A percentile compares a stretch with the other conserved stretches of the same genome.
Conservation (phyloP, 176 grass and related monocot species). For the Oryza meridionalis region DNA sequence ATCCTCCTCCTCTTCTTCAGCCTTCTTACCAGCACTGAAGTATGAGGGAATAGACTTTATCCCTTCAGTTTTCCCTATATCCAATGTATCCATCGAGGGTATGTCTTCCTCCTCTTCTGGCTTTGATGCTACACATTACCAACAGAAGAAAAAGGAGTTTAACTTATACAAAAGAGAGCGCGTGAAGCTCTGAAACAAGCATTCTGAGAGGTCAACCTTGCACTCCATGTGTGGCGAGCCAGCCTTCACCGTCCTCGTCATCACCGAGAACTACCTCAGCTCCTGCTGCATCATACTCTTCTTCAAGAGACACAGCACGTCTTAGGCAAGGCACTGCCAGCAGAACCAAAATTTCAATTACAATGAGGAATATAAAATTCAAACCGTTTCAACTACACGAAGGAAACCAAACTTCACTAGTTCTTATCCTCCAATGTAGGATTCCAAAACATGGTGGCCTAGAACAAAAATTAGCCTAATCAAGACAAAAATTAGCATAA, state of each 20-base stretch:
- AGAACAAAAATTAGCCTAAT: not conserved
- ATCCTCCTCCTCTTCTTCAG: conserved; percentile 84
- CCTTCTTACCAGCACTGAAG: conserved; percentile 66
- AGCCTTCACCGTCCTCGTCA: conserved; percentile 69
- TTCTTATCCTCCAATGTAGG: not conserved
- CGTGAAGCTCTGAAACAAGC: not conserved
- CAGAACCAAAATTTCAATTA: not conserved
- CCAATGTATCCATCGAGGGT: conserved; percentile 80
- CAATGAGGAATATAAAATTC: not conserved
- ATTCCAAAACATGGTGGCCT: not conserved
- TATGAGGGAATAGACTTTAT: conserved; percentile 79
- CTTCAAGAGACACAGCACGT: conserved; percentile 72
- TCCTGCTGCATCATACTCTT: conserved; percentile 82
- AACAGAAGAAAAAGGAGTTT: not conserved
- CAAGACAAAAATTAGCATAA: not conserved
- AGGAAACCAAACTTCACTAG: not conserved
- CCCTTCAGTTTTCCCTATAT: conserved; percentile 66
- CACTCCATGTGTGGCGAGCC: conserved; percentile 92
- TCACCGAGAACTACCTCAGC: conserved; percentile 82
- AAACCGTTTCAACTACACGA: not conserved
- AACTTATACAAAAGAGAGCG: conserved; percentile 9
- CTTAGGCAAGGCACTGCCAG: conserved; percentile 83
- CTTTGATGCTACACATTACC: conserved; percentile 59
- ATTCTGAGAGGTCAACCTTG: conserved; percentile 55
- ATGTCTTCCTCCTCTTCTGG: conserved; percentile 75